A percentile compares a stretch with the other conserved stretches of the same genome.
These are phyloP conservation scores for Populus ilicifolia DNA, from an alignment of 345 rosid species.

Conservation along the genomic window DNA sequence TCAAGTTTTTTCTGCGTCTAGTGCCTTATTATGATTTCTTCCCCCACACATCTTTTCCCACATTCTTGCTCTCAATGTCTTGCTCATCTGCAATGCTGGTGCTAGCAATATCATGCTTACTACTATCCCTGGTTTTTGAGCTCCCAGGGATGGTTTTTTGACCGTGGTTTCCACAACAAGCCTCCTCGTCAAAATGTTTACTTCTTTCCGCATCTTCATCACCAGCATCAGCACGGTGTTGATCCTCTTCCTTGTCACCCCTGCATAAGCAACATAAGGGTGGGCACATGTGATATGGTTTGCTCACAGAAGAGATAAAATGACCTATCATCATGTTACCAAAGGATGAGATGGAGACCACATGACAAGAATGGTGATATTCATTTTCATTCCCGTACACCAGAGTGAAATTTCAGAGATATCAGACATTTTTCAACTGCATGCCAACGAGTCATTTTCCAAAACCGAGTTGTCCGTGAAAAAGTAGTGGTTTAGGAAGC, in stretches of 20 bases:
- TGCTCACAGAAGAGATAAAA: not conserved
- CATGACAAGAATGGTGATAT: not conserved
- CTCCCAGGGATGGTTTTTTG: constrained; percentile 16
- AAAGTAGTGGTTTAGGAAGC: not conserved
- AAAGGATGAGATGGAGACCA: not conserved
- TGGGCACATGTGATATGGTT: not conserved
- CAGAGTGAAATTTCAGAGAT: not conserved
- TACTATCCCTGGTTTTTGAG: constrained; percentile 7
- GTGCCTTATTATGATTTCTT: constrained; percentile 4
- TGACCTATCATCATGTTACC: not conserved
- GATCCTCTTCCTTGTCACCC: constrained; percentile 48
- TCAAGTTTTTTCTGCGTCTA: not conserved
- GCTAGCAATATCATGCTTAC: constrained; percentile 11
- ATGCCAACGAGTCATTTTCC: not conserved
- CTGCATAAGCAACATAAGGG: constrained; percentile 15
- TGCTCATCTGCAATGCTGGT: not conserved
- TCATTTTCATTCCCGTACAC: not conserved
- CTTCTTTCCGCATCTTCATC: constrained; percentile 39
- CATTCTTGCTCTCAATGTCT: constrained; percentile 9
- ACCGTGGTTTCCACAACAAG: constrained; percentile 8
- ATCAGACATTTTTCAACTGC: not conserved
- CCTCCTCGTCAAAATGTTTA: constrained; percentile 44
- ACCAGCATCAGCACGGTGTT: constrained; percentile 18
- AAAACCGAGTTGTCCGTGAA: not conserved
- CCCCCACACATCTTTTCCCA: constrained; percentile 14